Evolutionary conservation across 176 grass and related monocot species (phyloP).

Genomic region (Saccharum spontaneum): DNA sequence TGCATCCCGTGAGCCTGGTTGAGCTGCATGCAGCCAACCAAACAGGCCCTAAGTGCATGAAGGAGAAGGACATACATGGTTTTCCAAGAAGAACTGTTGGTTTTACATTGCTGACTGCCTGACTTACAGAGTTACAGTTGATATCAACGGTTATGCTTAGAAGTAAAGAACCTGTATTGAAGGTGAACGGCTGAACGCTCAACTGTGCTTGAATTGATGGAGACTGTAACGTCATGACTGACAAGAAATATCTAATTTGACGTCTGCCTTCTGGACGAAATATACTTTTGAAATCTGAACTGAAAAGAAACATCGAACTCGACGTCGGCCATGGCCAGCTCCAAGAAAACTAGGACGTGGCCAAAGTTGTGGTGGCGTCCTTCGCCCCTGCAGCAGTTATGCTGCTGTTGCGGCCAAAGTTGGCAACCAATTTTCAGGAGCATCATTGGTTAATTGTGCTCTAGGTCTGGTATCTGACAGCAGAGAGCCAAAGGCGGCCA

Average conservation of each 20-base stretch:
- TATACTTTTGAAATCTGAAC: background rate
- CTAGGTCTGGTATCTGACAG: background rate
- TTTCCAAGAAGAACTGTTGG: background rate
- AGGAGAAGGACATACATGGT: background rate
- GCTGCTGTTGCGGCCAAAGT: background rate
- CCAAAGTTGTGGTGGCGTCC: background rate
- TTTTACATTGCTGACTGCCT: background rate
- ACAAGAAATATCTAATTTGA: background rate
- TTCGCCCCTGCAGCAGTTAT: background rate
- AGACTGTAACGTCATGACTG: background rate
- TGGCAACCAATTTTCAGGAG: slow-evolving; percentile 3
- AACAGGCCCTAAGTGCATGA: background rate
- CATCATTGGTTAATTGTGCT: background rate
- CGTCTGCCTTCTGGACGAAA: background rate
- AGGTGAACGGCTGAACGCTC: background rate
- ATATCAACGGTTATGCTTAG: background rate
- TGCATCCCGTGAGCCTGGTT: too few relatives aligned
- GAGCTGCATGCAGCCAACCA: too few relatives aligned
- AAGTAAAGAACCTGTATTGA: background rate
- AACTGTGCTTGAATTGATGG: background rate
- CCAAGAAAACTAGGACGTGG: background rate
- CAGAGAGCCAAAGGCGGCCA: background rate
- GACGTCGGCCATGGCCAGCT: background rate
- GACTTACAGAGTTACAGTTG: background rate
- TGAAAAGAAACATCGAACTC: background rate